Conservation (phyloP, 768 basidiomycete genomes). For the Leccinum disarticulatum region DNA sequence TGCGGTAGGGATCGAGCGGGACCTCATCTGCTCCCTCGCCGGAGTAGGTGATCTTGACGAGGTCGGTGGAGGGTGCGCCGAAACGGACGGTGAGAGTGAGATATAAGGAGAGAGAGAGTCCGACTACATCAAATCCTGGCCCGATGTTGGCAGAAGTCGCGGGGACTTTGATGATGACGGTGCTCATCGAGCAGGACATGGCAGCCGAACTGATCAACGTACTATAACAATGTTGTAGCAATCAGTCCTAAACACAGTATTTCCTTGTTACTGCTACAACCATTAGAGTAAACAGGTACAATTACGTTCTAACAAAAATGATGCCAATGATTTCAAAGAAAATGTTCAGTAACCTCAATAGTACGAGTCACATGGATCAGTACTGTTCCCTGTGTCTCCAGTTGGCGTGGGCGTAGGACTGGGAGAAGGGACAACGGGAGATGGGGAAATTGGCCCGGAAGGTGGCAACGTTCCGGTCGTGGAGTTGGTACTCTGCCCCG, state of each 20-base stretch:
- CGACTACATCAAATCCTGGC: constrained; percentile 98
- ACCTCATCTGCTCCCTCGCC: constrained; percentile 92
- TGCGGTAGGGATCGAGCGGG: constrained; percentile 93
- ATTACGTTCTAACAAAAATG: not conserved
- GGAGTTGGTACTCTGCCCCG: constrained; percentile 12
- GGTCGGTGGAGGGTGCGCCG: constrained; percentile 36
- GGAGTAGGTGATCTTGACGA: constrained; percentile 70
- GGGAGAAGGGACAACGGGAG: not conserved
- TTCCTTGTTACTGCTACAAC: constrained; percentile 2
- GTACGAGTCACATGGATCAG: constrained; percentile 5
- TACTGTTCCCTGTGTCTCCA: not conserved
- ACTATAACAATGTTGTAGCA: not conserved
- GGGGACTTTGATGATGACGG: constrained; percentile 79
- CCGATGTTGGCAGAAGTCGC: constrained; percentile 99
- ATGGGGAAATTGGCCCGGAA: constrained; percentile 1
- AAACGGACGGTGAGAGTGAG: constrained; percentile 71
- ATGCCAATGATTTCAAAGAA: not conserved
- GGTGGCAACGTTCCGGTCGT: constrained; percentile 4
- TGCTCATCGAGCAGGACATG: constrained; percentile 24
- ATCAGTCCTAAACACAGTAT: not conserved
- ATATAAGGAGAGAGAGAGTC: constrained; percentile 89
- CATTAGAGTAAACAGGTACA: constrained; percentile 12
- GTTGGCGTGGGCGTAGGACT: constrained; percentile 3
- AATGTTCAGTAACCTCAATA: not conserved
- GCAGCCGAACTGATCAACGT: not conserved